A percentile compares a stretch with the other conserved stretches of the same genome.
These are phyloP conservation scores for Cryptococcus deneoformans DNA, from an alignment of 1,284 basidiomycete genomes.

Conservation along the genomic window DNA sequence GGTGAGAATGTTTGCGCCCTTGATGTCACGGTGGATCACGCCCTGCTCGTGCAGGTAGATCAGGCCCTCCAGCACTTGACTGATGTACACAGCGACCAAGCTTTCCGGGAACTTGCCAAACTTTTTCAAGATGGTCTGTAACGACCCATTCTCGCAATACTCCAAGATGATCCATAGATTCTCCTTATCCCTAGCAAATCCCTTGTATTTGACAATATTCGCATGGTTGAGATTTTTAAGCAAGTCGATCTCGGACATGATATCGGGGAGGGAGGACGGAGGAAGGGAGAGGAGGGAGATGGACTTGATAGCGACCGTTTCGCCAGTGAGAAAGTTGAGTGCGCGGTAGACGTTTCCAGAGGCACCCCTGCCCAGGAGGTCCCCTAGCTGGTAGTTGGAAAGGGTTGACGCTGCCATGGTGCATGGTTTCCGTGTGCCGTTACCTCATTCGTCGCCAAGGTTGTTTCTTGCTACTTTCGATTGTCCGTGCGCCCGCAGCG, in stretches of 20 bases:
- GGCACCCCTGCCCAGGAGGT: slow-evolving; percentile 89
- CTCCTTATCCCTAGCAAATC: slow-evolving; percentile 91
- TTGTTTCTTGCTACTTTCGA: too few relatives aligned
- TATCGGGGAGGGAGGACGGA: slow-evolving; percentile 86
- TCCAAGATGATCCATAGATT: slow-evolving; percentile 96
- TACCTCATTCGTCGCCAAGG: too few relatives aligned
- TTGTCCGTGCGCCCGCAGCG: too few relatives aligned
- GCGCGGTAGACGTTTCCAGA: slow-evolving; percentile 91
- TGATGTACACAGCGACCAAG: slow-evolving; percentile 93
- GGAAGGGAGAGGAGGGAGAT: slow-evolving; percentile 91
- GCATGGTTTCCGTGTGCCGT: not conserved
- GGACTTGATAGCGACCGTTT: slow-evolving; percentile 94
- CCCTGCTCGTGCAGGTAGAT: slow-evolving; percentile 96
- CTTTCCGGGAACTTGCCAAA: slow-evolving; percentile 98
- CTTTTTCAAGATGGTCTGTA: slow-evolving; percentile 91
- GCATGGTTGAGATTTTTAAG: slow-evolving; percentile 91
- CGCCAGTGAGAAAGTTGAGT: slow-evolving; percentile 95
- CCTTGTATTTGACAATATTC: slow-evolving; percentile 98
- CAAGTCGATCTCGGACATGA: slow-evolving; percentile 95
- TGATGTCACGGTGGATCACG: slow-evolving; percentile 98
- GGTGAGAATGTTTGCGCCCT: slow-evolving; percentile 96
- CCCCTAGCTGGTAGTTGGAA: slow-evolving; percentile 77
- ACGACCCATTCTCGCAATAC: slow-evolving; percentile 95
- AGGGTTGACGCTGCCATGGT: slow-evolving; percentile 22
- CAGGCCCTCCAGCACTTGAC: slow-evolving; percentile 83